Base-by-base conservation (phyloP, 192 early-diverging fungal genomes). In the Globomyces pollinis-pini region DNA sequence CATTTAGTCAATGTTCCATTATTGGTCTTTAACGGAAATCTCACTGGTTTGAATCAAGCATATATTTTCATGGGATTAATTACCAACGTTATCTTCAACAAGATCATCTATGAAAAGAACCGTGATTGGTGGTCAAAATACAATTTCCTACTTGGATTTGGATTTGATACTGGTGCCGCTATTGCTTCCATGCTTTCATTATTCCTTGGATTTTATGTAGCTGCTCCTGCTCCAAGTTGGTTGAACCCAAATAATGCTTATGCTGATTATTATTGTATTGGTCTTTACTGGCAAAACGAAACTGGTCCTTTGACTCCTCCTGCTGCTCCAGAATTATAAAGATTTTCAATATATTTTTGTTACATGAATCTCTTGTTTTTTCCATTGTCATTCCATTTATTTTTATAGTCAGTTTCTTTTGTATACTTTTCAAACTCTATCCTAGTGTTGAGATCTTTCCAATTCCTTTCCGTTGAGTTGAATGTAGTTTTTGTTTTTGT, bases 41-140 rank as follows among this genome's bases (percentile, higher is more conserved):
- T 35, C 9, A 31, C 41, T 26, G 49, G 24, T 23, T 29, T 30
- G 23, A 61, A 61, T 35, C 20, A 29, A 7, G 60, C 23, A 2
- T 24, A 15, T 18, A 6, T 62, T 24, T 16, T 47, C 1, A 4
- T 59, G 33, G 42, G 61, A 4, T 43, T 71, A 12, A 29, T 62
- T 12, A 38, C 62, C n/a, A 31, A 36, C 43, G 58, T 64, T 44
- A 4, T 63, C 15, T 66, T 54, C 47, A 16, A 56, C 4, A 65
- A 39, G 21, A 62, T 57, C 38, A 35, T 68, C 41, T 49, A 54
- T 6, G 24, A 38, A 24, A 34, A 57, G n/a, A 33, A 45, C 38
- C 28, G 43, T 15, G 66, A 41, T 8, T 58, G 61, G 51, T 72
- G 63, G 63, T 28, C 56, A 18, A 53, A 61, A 45, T 72, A 72